Conservation (phyloP, 805 yeast genomes). For the Sugiyamaella americana region DNA sequence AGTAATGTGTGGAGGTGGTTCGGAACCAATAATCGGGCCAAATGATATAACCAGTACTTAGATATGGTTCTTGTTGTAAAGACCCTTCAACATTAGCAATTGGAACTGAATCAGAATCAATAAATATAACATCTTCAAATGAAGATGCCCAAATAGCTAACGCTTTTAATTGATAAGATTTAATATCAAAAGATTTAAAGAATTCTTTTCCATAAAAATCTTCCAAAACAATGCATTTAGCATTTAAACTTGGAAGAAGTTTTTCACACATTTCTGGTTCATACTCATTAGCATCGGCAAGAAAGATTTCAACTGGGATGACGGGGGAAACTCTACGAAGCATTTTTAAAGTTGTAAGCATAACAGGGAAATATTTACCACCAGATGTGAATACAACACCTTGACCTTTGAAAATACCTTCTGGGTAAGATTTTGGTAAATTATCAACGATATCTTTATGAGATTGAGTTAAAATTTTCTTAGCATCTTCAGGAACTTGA, state of each 20-base stretch:
- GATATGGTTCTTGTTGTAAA: conserved; percentile 52
- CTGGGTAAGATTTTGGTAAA: conserved; percentile 35
- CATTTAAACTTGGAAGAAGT: conserved; percentile 55
- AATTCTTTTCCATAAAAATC: conserved; percentile 55
- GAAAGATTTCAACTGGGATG: conserved; percentile 73
- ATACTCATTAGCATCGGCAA: conserved; percentile 63
- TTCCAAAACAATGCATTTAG: conserved; percentile 57
- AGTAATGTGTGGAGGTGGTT: conserved; percentile 67
- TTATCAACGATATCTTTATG: conserved; percentile 43
- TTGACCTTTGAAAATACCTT: conserved; percentile 29
- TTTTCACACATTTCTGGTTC: conserved; percentile 64
- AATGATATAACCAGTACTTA: conserved; percentile 43
- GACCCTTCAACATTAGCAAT: conserved; percentile 55
- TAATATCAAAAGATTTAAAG: conserved; percentile 42
- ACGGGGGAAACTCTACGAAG: conserved; percentile 60
- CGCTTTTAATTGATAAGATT: conserved; percentile 63
- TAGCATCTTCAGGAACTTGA: conserved; percentile 39
- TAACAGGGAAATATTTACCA: conserved; percentile 67
- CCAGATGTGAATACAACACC: conserved; percentile 74
- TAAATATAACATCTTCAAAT: conserved; percentile 60
- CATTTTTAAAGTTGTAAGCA: conserved; percentile 56
- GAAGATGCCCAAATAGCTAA: conserved; percentile 67
- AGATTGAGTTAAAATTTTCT: conserved; percentile 39
- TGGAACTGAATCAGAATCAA: conserved; percentile 76
- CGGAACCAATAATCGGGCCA: conserved; percentile 92